Evolutionary conservation across 2,329 filamentous ascomycete species (phyloP).

Genomic region (Cladosporium sp.): DNA sequence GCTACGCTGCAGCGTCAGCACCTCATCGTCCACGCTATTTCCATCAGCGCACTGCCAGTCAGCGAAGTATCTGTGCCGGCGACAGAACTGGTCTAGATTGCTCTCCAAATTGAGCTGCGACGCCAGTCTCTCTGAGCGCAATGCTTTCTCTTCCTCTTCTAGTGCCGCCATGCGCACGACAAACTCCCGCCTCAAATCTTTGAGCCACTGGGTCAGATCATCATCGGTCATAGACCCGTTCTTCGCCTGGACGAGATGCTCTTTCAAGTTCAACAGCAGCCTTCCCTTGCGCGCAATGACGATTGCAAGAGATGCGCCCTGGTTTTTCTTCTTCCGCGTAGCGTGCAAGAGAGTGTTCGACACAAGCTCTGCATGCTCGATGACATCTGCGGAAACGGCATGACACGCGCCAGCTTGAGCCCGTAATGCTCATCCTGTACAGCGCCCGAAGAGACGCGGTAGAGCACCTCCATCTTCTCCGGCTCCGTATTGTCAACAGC

Average conservation of each 20-base stretch:
- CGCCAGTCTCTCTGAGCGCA: background rate
- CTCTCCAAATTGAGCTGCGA: no score
- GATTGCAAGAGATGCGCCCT: slow-evolving; percentile 55
- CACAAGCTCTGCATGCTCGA: slow-evolving; percentile 65
- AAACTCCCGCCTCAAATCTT: slow-evolving; percentile 70
- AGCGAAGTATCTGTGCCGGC: no score
- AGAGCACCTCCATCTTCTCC: slow-evolving; percentile 78
- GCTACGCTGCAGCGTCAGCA: no score
- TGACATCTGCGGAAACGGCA: slow-evolving; percentile 66
- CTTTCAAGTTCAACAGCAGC: slow-evolving; percentile 67
- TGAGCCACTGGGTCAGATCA: slow-evolving; percentile 60
- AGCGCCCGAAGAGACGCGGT: slow-evolving; percentile 71
- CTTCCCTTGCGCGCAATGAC: slow-evolving; percentile 63
- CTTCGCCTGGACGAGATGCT: slow-evolving; percentile 65
- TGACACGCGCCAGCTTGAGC: slow-evolving; percentile 69
- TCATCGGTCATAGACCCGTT: slow-evolving; percentile 61
- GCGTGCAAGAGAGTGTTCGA: slow-evolving; percentile 55
- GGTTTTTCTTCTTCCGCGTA: slow-evolving; percentile 52
- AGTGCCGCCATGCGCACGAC: slow-evolving; percentile 65
- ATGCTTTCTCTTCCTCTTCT: slow-evolving; percentile 41
- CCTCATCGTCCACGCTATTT: no score
- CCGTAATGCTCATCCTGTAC: slow-evolving; percentile 75
- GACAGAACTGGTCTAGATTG: no score
- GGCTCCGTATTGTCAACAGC: slow-evolving; percentile 57
- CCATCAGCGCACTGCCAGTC: no score